A percentile compares a stretch with the other conserved stretches of the same genome.
These are phyloP conservation scores for Xerocomus amazonicus DNA, from an alignment of 1,284 basidiomycete genomes.

Conservation along the genomic window DNA sequence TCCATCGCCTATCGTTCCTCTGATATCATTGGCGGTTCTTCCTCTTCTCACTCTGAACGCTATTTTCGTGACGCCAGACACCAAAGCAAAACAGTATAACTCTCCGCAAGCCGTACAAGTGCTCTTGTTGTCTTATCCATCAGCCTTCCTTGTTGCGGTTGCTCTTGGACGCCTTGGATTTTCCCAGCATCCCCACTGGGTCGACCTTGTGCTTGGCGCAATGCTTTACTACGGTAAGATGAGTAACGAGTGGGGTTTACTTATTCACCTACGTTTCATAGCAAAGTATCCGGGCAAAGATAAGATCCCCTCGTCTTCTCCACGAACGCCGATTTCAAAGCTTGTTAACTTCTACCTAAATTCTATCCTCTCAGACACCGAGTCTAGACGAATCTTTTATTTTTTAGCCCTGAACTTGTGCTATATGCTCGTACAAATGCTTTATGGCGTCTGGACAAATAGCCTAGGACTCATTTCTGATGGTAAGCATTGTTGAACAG, in stretches of 20 bases:
- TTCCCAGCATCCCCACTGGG: conserved; percentile 51
- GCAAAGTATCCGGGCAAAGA: conserved; percentile 54
- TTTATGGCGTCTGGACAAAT: conserved; percentile 98
- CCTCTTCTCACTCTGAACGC: conserved; percentile 57
- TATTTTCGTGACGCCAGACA: conserved; percentile 56
- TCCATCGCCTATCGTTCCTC: conserved; percentile 42
- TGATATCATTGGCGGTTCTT: conserved; percentile 52
- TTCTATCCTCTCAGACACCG: conserved; percentile 85
- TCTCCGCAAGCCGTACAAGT: conserved; percentile 48
- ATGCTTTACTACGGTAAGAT: conserved; percentile 59
- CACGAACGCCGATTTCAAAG: conserved; percentile 54
- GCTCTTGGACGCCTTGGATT: conserved; percentile 53
- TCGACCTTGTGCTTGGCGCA: conserved; percentile 47
- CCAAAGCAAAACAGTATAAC: conserved; percentile 44
- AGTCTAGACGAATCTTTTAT: conserved; percentile 95
- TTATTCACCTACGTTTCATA: conserved; percentile 25
- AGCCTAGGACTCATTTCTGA: conserved; percentile 96
- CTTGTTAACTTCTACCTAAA: conserved; percentile 76
- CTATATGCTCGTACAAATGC: conserved; percentile 95
- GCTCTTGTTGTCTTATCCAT: conserved; percentile 53
- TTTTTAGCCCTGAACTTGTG: conserved; percentile 93
- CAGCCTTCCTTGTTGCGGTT: conserved; percentile 42
- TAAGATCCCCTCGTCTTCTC: conserved; percentile 42
- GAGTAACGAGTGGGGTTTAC: not conserved
- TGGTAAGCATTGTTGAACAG: conserved; percentile 49